A percentile compares a stretch with the other conserved stretches of the same genome.
Evolutionary conservation across 192 early-diverging fungal species (phyloP).

Genomic region (Chytriomyces hyalinus): DNA sequence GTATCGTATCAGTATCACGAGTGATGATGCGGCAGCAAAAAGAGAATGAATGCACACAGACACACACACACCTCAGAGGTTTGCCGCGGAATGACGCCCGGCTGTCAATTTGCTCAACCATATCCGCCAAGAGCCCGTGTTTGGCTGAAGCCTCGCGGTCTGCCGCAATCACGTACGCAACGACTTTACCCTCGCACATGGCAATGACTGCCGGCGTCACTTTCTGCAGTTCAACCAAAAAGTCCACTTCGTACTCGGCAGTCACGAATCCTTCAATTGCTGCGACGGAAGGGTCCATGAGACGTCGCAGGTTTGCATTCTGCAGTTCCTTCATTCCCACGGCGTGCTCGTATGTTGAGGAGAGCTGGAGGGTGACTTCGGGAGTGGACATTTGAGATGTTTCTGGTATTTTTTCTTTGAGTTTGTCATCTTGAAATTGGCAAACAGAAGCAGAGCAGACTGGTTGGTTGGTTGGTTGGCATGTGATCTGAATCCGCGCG

Average conservation of each 20-base stretch:
- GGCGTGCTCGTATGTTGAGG: conserved; percentile 13
- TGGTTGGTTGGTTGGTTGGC: no score
- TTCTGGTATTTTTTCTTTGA: no score
- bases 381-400: background rate
- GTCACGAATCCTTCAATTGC: conserved; percentile 38
- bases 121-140: conserved; percentile 26
- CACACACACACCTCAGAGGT: background rate
- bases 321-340: conserved; percentile 22
- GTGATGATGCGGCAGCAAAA: no score
- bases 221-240: conserved; percentile 31
- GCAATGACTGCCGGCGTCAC: conserved; percentile 36
- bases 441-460: no score
- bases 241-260: conserved; percentile 37
- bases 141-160: background rate
- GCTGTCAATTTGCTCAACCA: conserved; percentile 26
- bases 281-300: conserved; percentile 1
- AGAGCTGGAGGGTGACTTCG: conserved; percentile 4
- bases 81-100: background rate
- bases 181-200: conserved; percentile 17
- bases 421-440: no score
- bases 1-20: no score
- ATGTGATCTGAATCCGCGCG: no score
- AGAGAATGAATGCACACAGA: no score
- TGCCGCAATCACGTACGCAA: conserved; percentile 36
- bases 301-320: conserved; percentile 24